phyloP scores from a whole-genome alignment of 1,139 yeast species.

The Diutina siamensis region DNA sequence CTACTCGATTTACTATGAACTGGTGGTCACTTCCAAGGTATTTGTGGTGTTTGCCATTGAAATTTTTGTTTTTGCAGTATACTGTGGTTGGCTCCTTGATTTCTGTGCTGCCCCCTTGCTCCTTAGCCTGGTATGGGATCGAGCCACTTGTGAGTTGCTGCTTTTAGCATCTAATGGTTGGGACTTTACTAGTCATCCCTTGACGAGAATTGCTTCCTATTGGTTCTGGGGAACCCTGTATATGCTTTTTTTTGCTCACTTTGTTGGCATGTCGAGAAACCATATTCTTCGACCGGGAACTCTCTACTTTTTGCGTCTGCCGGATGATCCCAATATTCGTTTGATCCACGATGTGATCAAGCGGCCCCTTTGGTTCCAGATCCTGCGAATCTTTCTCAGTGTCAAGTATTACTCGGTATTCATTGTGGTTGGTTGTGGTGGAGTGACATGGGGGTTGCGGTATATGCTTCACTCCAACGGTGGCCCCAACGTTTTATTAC shows the following conservation, averaged over 20 bases:
- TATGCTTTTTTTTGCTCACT: constrained; percentile 80
- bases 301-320: constrained; percentile 80
- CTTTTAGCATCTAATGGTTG: constrained; percentile 17
- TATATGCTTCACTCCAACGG: constrained; percentile 14
- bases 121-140: constrained; percentile 12
- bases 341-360: constrained; percentile 83
- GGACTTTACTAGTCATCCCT: not conserved
- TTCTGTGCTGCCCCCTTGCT: constrained; percentile 52
- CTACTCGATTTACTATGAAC: constrained; percentile 42
- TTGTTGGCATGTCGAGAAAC: constrained; percentile 72
- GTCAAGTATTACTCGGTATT: constrained; percentile 67
- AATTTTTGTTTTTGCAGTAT: constrained; percentile 70
- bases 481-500: constrained; percentile 9
- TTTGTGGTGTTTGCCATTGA: constrained; percentile 68
- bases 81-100: constrained; percentile 74
- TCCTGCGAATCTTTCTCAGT: constrained; percentile 64
- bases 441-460: constrained; percentile 44
- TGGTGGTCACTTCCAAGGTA: constrained; percentile 54
- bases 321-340: constrained; percentile 86
- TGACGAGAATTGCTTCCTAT: not conserved
- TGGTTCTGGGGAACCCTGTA: constrained; percentile 78
- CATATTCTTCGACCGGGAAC: constrained; percentile 79
- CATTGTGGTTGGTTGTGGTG: constrained; percentile 66
- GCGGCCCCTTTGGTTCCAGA: constrained; percentile 59
- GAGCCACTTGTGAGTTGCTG: constrained; percentile 10